phyloP scores from a whole-genome alignment of 257 asterid species.

The Thymus quinquecostatus region DNA sequence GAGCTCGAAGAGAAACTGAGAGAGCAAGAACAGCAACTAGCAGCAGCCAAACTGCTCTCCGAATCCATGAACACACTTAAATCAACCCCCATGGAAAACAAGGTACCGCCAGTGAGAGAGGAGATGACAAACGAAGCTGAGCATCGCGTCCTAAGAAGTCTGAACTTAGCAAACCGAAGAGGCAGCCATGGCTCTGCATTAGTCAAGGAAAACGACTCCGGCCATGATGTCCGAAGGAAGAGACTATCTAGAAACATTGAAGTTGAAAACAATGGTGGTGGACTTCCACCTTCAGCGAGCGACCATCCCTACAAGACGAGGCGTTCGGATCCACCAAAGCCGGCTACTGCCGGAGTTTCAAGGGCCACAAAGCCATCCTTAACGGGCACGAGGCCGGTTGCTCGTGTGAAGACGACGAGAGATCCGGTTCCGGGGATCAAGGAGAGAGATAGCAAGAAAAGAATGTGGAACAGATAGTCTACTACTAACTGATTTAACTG shows the following conservation, averaged over 20 bases:
- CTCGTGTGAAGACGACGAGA: constrained; percentile 56
- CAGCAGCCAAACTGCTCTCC: constrained; percentile 30
- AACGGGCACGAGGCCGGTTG: constrained; percentile 47
- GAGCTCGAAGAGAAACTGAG: constrained; percentile 72
- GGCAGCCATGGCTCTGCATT: constrained; percentile 43
- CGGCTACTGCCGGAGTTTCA: constrained; percentile 45
- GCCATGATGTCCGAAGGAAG: constrained; percentile 50
- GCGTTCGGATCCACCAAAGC: constrained; percentile 68
- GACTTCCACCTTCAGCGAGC: constrained; percentile 39
- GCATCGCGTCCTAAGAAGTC: constrained; percentile 63
- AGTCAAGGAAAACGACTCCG: constrained; percentile 53
- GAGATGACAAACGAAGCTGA: constrained; percentile 48
- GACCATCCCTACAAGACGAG: constrained; percentile 47
- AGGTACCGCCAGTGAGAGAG: constrained; percentile 38
- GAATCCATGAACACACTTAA: constrained; percentile 41
- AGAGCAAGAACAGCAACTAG: constrained; percentile 69
- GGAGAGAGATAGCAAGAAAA: constrained; percentile 83
- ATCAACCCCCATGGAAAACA: constrained; percentile 52
- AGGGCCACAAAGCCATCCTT: constrained; percentile 53
- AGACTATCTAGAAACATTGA: constrained; percentile 65
- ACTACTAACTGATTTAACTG: not conserved
- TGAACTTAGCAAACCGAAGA: constrained; percentile 47
- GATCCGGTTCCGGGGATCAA: constrained; percentile 67
- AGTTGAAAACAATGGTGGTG: constrained; percentile 50
- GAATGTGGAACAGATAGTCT: constrained; percentile 76